Conservation (phyloP, 2,329 filamentous ascomycete species). For the Venturia effusa region DNA sequence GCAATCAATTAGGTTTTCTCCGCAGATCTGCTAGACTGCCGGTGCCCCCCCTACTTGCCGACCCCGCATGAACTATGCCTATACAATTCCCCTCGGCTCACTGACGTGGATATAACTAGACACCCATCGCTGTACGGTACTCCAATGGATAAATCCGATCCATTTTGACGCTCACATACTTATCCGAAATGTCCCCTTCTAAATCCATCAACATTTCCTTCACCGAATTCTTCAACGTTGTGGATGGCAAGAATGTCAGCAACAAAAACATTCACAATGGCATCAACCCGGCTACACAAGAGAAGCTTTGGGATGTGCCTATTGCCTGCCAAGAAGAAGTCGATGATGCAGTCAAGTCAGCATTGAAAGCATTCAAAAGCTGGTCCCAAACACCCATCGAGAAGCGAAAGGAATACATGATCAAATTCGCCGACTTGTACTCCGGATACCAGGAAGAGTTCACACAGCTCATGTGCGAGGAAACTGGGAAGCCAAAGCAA, state of each 20-base stretch:
- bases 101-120: not conserved
- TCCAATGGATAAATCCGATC: no score
- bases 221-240: conserved; percentile 28
- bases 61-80: not conserved
- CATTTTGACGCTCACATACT: no score
- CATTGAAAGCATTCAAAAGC: conserved; percentile 25
- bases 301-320: conserved; percentile 17
- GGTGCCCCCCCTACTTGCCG: not conserved
- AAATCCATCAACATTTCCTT: conserved; percentile 29
- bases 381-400: conserved; percentile 23
- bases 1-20: no score
- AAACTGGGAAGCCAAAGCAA: conserved; percentile 28
- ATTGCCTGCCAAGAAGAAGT: conserved; percentile 27
- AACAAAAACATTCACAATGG: conserved; percentile 15
- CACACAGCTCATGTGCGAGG: conserved; percentile 23
- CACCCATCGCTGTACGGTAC: not conserved
- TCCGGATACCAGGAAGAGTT: conserved; percentile 23
- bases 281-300: conserved; percentile 12
- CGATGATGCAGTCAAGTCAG: conserved; percentile 26
- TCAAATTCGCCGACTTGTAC: conserved; percentile 23
- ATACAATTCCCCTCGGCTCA: not conserved
- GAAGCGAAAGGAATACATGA: conserved; percentile 26
- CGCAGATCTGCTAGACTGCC: no score
- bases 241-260: conserved; percentile 25
- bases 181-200: conserved; percentile 33